Evolutionary conservation across 2,329 filamentous ascomycete genomes (phyloP), one percentile per base, ranked within the genome.

Genomic region (Ceratocystis cubensis): DNA sequence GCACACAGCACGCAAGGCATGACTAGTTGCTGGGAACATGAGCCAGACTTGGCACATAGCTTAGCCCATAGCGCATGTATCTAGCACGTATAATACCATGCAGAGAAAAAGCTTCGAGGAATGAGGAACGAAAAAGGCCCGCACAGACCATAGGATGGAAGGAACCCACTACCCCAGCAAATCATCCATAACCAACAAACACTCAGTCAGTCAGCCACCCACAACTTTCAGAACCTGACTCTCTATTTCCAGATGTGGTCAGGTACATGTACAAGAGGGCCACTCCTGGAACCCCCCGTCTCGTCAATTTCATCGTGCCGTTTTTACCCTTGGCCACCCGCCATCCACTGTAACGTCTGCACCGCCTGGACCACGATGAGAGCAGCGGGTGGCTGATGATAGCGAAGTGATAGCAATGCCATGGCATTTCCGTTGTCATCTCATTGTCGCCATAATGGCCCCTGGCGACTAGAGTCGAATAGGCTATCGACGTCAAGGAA

Each of bases 211-310:
- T 13, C 37, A 15, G 37, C 15, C 28, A 28, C 28, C 56, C 56
- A 37, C 65, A 69, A 70, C 71, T 68, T 67, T 68, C 64, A 67
- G 69, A 72, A 15, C 37, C 13, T 41, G 37, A 41, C 37, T 41
- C 37, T 41, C 37, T 41, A 15, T 15, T 41, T 41, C 37, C 37
- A 41, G 37, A 41, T 41, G 37, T 41, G 10, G 37, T 4, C 37
- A 41, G 37, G 37, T 15, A 41, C 37, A 15, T 41, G 13, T 15
- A 41, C 37, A 41, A 41, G 37, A 10, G 37, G 10, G 71, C 70
- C 70, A 70, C 65, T 67, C 65, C 62, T 33, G 30, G 30, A 33
- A 6, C 30, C 30, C 5, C 37, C 37, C 13, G 3, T 41, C 37
- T 15, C 37, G 37, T 15, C 37, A 41, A 41, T 41, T 41, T 41